Conservation (phyloP, 225 moss, liverwort and hornwort species). For the Physcomitrium patens region DNA sequence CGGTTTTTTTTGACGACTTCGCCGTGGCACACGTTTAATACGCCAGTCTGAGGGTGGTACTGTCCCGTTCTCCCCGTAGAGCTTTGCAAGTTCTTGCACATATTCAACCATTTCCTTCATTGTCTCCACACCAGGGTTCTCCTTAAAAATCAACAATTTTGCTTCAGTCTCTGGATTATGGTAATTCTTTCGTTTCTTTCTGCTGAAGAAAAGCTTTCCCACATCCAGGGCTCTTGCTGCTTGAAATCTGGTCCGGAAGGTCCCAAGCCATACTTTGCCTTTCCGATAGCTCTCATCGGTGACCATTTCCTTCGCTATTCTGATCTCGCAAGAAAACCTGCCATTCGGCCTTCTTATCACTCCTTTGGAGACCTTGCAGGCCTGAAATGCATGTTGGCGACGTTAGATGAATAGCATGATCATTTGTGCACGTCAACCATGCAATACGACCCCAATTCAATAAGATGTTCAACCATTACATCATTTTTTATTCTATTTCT, state of each 20-base stretch:
- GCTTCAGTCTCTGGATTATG: not conserved
- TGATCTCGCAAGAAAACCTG: slow-evolving; percentile 12
- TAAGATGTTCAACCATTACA: too few species aligned
- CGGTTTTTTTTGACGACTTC: not conserved
- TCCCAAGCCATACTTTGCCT: slow-evolving; percentile 31
- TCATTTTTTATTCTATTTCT: too few species aligned
- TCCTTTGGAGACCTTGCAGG: not conserved
- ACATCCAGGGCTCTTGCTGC: slow-evolving; percentile 24
- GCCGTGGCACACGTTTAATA: not conserved
- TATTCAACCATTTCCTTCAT: accelerated
- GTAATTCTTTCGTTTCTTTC: not conserved
- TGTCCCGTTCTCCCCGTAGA: slow-evolving; percentile 16
- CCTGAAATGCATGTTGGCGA: too few species aligned
- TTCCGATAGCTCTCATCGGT: not conserved
- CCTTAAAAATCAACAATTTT: not conserved
- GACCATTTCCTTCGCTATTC: slow-evolving; percentile 10
- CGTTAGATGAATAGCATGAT: too few species aligned
- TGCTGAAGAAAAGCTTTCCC: slow-evolving; percentile 26
- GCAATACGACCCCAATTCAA: too few species aligned
- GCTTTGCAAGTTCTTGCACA: not conserved
- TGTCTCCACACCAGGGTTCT: not conserved
- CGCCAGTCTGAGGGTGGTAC: not conserved
- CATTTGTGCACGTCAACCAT: too few species aligned
- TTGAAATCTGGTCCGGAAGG: slow-evolving; percentile 9
- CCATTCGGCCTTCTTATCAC: not conserved